Evolutionary conservation across 352 stramenopile species (phyloP).

Genomic region (Globisporangium viniferum): DNA sequence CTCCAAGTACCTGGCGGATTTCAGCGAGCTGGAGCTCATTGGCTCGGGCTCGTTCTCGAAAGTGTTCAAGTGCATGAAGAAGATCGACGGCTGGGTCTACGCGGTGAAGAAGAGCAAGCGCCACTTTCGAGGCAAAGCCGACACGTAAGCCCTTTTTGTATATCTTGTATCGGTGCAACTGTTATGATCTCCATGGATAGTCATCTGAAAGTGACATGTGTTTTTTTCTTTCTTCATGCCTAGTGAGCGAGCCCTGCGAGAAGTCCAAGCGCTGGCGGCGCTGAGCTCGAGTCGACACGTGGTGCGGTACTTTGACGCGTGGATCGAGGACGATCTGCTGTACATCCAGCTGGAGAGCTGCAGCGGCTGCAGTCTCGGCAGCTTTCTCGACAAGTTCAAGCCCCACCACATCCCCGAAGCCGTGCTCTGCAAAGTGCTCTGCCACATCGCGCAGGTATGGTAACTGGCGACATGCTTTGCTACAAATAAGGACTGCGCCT

Average conservation of each 20-base stretch:
- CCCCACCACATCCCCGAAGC: conserved; percentile 68
- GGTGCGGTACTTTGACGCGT: conserved; percentile 86
- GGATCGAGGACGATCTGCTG: conserved; percentile 85
- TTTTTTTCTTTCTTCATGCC: too few relatives aligned
- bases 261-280: conserved; percentile 82
- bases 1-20: conserved; percentile 79
- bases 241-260: conserved; percentile 48
- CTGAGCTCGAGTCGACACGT: conserved; percentile 74
- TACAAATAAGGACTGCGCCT: too few relatives aligned
- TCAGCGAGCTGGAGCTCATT: conserved; percentile 70
- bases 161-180: not conserved
- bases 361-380: conserved; percentile 56
- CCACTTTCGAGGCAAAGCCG: conserved; percentile 72
- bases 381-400: conserved; percentile 62
- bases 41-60: conserved; percentile 86
- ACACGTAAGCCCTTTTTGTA: conserved; percentile 54
- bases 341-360: conserved; percentile 87
- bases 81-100: conserved; percentile 85
- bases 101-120: conserved; percentile 88
- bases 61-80: conserved; percentile 85
- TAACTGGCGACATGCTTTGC: not conserved
- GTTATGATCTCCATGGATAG: too few relatives aligned
- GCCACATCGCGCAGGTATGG: conserved; percentile 64
- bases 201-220: too few relatives aligned
- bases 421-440: conserved; percentile 70